phyloP scores from a whole-genome alignment of 2,329 filamentous ascomycete genomes.

The Lasiodiplodia sp. region DNA sequence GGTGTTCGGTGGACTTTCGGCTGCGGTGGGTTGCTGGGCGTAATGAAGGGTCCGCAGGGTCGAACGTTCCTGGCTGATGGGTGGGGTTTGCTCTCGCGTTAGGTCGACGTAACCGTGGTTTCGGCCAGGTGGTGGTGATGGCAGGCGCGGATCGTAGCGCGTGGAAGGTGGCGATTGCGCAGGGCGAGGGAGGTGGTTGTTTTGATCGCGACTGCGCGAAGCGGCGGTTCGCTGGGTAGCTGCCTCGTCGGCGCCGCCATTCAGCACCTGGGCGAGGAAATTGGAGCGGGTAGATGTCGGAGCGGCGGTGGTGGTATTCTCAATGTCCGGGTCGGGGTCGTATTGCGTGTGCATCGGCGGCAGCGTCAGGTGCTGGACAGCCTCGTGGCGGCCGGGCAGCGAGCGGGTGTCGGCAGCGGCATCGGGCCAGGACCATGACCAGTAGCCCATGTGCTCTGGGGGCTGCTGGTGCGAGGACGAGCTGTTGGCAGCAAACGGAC shows the following conservation, averaged over 20 bases:
- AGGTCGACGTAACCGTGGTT: constrained; percentile 48
- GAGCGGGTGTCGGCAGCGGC: not conserved
- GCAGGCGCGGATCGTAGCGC: constrained; percentile 4
- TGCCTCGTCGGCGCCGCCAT: constrained; percentile 34
- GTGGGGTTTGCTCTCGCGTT: constrained; percentile 28
- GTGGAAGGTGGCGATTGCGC: constrained; percentile 30
- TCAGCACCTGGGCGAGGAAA: constrained; percentile 44
- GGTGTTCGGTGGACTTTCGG: not conserved
- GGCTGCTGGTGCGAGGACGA: not conserved
- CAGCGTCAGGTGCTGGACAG: constrained; percentile 2
- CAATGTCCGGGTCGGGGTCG: constrained; percentile 4
- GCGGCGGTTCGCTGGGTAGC: constrained; percentile 13
- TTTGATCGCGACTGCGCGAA: constrained; percentile 17
- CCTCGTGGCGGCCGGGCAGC: not conserved
- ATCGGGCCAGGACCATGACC: constrained; percentile 13
- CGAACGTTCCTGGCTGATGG: constrained; percentile 27
- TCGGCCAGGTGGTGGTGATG: not conserved
- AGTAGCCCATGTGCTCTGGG: not conserved
- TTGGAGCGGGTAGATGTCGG: not conserved
- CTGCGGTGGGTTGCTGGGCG: not conserved
- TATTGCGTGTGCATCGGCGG: constrained; percentile 1
- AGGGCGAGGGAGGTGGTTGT: not conserved
- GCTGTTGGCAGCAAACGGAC: constrained; percentile 8
- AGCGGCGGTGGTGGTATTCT: not conserved
- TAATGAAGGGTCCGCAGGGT: constrained; percentile 13